A percentile compares a stretch with the other conserved stretches of the same genome.
phyloP scores from a whole-genome alignment of 495 filamentous ascomycete species.

The Hypoxylon cercidicola region DNA sequence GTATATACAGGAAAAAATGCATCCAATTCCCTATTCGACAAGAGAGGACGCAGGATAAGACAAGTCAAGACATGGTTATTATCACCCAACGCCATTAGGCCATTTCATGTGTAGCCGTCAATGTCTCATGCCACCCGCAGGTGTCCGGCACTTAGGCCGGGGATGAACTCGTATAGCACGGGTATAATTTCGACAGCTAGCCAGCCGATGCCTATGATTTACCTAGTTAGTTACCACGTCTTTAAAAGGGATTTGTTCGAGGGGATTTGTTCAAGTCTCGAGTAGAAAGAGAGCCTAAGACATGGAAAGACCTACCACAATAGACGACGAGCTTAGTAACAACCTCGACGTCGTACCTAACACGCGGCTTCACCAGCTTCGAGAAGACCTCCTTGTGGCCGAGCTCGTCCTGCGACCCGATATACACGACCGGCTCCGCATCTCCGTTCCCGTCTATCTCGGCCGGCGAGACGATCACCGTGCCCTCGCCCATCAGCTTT shows the following conservation, averaged over 20 bases:
- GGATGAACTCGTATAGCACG: conserved; percentile 69
- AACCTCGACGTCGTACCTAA: conserved; percentile 96
- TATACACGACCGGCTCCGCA: conserved; percentile 45
- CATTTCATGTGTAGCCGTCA: conserved; percentile 7
- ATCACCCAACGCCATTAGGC: conserved; percentile 1
- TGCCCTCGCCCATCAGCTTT: conserved; percentile 73
- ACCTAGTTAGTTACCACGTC: conserved; percentile 6
- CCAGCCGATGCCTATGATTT: conserved; percentile 72
- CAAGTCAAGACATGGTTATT: conserved; percentile 1
- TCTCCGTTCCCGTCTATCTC: conserved; percentile 49
- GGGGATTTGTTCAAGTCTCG: background rate
- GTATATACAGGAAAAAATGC: conserved; percentile 15
- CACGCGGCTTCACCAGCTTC: conserved; percentile 83
- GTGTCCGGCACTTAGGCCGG: conserved; percentile 62
- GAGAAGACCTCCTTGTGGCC: conserved; percentile 86
- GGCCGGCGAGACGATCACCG: conserved; percentile 49
- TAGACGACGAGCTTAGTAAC: conserved; percentile 97
- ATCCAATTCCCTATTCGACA: conserved; percentile 6
- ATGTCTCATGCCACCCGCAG: conserved; percentile 37
- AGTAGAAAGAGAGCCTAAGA: background rate
- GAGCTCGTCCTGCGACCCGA: conserved; percentile 60
- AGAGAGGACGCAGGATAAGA: background rate
- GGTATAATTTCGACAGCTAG: conserved; percentile 74
- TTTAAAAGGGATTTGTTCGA: background rate
- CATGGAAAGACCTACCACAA: conserved; percentile 68